These are phyloP conservation scores for Hymenoscyphus salicellus DNA, from an alignment of 2,329 filamentous ascomycete species.

Conservation along the genomic window DNA sequence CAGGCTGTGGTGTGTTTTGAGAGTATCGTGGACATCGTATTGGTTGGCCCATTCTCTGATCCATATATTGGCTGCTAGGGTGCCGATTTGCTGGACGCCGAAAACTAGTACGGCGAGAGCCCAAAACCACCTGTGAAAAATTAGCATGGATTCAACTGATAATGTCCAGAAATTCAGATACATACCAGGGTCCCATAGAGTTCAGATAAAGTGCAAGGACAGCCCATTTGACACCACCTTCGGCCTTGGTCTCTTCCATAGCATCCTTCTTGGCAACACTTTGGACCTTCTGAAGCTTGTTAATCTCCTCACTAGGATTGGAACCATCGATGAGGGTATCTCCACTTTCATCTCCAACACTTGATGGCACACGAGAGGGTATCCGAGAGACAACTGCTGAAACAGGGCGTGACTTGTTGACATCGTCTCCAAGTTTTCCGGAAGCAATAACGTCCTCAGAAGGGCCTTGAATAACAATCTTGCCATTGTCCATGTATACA, in stretches of 20 bases:
- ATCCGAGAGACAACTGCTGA: conserved; percentile 70
- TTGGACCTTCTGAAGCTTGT: conserved; percentile 34
- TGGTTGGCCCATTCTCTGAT: conserved; percentile 94
- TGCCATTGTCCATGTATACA: conserved; percentile 84
- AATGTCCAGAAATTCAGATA: background rate
- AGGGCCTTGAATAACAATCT: conserved; percentile 71
- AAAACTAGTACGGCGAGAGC: conserved; percentile 72
- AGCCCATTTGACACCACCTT: conserved; percentile 81
- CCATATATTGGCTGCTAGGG: conserved; percentile 89
- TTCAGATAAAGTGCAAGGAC: conserved; percentile 82
- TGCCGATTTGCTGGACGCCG: conserved; percentile 75
- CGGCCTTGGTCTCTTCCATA: conserved; percentile 74
- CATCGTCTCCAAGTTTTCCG: conserved; percentile 85
- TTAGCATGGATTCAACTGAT: conserved; percentile 15
- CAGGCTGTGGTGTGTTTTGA: conserved; percentile 18
- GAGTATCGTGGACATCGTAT: conserved; percentile 51
- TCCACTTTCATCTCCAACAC: conserved; percentile 61
- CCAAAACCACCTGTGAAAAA: conserved; percentile 70
- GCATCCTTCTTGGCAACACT: conserved; percentile 44
- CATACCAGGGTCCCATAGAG: conserved; percentile 83
- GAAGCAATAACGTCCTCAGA: conserved; percentile 76
- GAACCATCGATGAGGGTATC: conserved; percentile 48
- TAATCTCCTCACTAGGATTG: conserved; percentile 46
- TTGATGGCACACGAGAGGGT: conserved; percentile 75
- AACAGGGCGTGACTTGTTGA: conserved; percentile 68